Evolutionary conservation across 306 rosid species (phyloP).

Genomic region (apple (Malus domestica)): DNA sequence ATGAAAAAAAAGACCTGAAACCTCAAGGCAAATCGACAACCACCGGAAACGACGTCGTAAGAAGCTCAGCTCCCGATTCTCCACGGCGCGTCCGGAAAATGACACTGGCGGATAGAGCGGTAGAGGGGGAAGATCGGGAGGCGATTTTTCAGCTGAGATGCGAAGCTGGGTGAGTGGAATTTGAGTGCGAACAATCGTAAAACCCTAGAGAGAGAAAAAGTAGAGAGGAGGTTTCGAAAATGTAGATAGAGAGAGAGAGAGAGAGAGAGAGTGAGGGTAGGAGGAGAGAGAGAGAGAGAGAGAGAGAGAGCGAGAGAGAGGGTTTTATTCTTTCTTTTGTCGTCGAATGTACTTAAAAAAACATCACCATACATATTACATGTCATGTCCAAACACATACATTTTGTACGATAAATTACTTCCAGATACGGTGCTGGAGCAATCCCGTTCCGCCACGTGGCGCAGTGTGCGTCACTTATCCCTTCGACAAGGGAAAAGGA

Average conservation of each 20-base stretch:
- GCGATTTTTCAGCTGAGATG: conserved; percentile 34
- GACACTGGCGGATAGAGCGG: conserved; percentile 18
- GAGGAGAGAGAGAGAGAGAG: conserved; percentile 39
- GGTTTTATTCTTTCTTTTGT: conserved; percentile 35
- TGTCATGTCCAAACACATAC: conserved; percentile 28
- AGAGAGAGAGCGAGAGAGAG: conserved; percentile 36
- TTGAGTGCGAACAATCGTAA: conserved; percentile 47
- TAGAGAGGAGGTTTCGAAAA: conserved; percentile 21
- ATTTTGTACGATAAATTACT: conserved; percentile 8
- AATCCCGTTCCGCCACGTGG: conserved; percentile 27
- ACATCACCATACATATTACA: conserved; percentile 12
- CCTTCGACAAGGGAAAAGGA: conserved; percentile 30
- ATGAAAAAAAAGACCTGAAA: background rate
- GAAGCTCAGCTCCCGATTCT: conserved; percentile 30
- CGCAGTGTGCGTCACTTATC: conserved; percentile 48
- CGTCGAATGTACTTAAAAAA: conserved; percentile 34
- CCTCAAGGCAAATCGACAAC: conserved; percentile 12
- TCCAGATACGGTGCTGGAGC: background rate
- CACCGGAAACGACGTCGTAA: conserved; percentile 3
- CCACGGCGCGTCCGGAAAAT: conserved; percentile 36
- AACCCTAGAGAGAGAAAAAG: conserved; percentile 74
- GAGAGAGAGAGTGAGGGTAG: conserved; percentile 19
- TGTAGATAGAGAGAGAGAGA: conserved; percentile 38
- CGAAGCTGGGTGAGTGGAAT: conserved; percentile 25
- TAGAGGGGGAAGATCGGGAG: conserved; percentile 4